Base-by-base conservation (phyloP, 768 basidiomycete species). In the Suillus brevipes region DNA sequence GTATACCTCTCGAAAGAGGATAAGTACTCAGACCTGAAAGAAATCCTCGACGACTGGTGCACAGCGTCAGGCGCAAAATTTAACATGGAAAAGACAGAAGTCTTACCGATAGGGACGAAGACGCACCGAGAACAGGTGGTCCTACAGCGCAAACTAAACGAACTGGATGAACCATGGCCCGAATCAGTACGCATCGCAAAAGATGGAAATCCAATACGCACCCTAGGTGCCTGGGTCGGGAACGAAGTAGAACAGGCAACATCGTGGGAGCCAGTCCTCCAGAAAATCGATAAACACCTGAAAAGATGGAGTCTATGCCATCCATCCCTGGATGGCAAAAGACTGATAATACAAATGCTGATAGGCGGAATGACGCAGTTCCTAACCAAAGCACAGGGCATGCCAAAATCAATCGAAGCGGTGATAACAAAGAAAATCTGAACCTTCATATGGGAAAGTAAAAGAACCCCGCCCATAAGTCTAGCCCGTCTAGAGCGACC, bases 341-440 rank as follows among this genome's bases (percentile, higher is more conserved):
- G 52, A 0, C 47, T 71, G 0, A 74, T 76, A 0, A 25, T 72
- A 0, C 73, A 77, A 49, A 70, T 74, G 55, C 55, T 58, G 0
- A 55, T 75, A 0, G 75, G 74, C 0, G 74, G 70, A 0, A 69
- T 71, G 63, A 73, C 76, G 0, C 78, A 79, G 64, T 79, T 75
- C 66, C 68, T 77, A 0, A 72, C 73, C 0, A 67, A 66, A 14
- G 77, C 75, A 0, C 77, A 77, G 56, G 73, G 73, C 0, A 78
- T 78, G 76, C 77, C 75, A 4, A 28, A 50, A 1, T 34, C 63
- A 0, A 56, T 73, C 0, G 67, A 70, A 4, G 28, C 60, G 10
- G 20, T 18, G 1, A 9, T 45, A 3, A 45, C 3, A n/a, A 45
- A 45, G 4, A n/a, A 20, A n/a, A 45, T 45, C 0, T 1, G 2